phyloP scores from a whole-genome alignment of 495 filamentous ascomycete species.

The Alectoria sarmentosa region DNA sequence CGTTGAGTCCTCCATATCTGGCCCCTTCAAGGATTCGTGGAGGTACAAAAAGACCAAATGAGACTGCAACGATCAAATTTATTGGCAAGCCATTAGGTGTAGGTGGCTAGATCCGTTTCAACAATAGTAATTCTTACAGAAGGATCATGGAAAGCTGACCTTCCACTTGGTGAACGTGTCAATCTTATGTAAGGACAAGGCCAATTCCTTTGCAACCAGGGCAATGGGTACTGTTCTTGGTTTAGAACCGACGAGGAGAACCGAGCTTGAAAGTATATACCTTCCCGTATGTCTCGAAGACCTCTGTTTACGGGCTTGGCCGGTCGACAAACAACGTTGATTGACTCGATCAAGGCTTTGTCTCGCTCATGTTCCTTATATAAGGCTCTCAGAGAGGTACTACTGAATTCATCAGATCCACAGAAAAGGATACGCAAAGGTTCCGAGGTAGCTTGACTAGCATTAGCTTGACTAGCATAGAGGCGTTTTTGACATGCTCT shows the following conservation, averaged over 20 bases:
- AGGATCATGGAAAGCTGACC: conserved; percentile 36
- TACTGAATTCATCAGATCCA: conserved; percentile 89
- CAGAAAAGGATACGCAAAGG: conserved; percentile 92
- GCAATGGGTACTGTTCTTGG: conserved; percentile 64
- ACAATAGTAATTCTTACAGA: neutral
- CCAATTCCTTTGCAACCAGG: conserved; percentile 51
- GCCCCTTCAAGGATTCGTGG: conserved; percentile 59
- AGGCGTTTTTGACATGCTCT: neutral
- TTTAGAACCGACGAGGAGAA: conserved; percentile 14
- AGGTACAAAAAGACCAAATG: conserved; percentile 87
- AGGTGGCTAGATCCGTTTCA: conserved; percentile 45
- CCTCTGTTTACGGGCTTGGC: conserved; percentile 70
- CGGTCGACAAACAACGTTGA: conserved; percentile 81
- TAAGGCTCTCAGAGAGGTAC: conserved; percentile 66
- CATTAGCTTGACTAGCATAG: conserved; percentile 27
- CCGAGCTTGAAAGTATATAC: conserved; percentile 36
- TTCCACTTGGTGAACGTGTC: conserved; percentile 78
- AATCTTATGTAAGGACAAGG: conserved; percentile 62
- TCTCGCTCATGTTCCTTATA: conserved; percentile 49
- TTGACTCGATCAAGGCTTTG: conserved; percentile 58
- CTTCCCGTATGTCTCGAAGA: conserved; percentile 60
- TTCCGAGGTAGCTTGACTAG: conserved; percentile 37
- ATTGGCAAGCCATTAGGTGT: conserved; percentile 43
- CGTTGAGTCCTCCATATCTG: conserved; percentile 81
- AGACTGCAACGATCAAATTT: conserved; percentile 90